Percentiles rank a stretch among this genome's conserved stretches.
These are phyloP conservation scores for Claviceps humidiphila DNA, from an alignment of 2,329 filamentous ascomycete genomes.

Conservation along the genomic window DNA sequence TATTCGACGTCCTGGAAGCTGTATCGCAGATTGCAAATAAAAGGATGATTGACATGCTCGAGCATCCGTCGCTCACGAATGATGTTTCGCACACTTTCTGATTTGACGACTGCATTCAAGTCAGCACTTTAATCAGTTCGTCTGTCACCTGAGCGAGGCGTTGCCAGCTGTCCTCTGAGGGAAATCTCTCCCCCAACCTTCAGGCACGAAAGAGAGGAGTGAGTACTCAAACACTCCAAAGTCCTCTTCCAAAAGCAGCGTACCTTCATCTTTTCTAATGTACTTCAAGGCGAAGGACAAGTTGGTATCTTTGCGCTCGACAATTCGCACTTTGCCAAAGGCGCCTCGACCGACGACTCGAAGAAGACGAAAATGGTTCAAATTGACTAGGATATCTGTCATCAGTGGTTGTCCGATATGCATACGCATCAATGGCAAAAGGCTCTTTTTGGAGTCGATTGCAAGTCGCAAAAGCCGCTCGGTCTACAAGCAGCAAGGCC, in stretches of 20 bases:
- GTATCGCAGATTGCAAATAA: constrained; percentile 95
- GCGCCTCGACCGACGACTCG: constrained; percentile 95
- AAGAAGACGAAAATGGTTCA: constrained; percentile 92
- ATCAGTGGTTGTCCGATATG: neutral
- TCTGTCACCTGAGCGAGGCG: no score
- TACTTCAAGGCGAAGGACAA: constrained; percentile 96
- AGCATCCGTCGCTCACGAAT: constrained; percentile 96
- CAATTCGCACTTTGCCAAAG: constrained; percentile 97
- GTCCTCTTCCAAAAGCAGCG: constrained; percentile 13
- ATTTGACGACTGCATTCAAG: constrained; percentile 65
- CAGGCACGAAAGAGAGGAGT: neutral
- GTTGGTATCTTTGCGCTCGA: constrained; percentile 90
- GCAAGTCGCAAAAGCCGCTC: neutral
- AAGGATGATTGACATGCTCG: constrained; percentile 93
- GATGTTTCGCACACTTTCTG: constrained; percentile 95
- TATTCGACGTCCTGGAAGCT: constrained; percentile 99
- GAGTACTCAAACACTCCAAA: neutral
- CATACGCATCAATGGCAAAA: neutral
- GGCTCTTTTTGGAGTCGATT: neutral
- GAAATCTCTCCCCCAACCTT: no score
- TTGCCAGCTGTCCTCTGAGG: no score
- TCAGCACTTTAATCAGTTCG: neutral
- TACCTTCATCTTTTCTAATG: constrained; percentile 96
- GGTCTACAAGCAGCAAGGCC: neutral
- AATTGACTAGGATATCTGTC: constrained; percentile 51